Evolutionary conservation across 2,329 filamentous ascomycete genomes (phyloP), one percentile per base, ranked within the genome.

Genomic region (Sordariomycetes sp.): DNA sequence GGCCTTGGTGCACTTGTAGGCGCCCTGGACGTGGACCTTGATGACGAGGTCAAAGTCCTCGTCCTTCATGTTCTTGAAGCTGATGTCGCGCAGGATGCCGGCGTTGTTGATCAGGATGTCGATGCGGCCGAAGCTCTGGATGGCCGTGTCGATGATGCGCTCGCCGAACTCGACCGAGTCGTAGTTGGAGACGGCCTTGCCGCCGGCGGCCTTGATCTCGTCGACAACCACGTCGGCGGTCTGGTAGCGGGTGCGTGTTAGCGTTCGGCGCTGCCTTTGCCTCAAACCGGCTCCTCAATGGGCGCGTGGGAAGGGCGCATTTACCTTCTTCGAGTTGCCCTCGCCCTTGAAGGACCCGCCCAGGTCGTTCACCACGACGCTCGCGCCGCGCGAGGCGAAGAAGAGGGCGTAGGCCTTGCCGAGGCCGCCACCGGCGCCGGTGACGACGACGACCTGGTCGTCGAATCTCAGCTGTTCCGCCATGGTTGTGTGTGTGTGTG

Each of bases 41-140:
- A 93, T 89, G 71, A 97, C 89, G 65, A 97, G 77, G 71, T 99
- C 93, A 94, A 94, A 99, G 73, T 99, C 94, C 70, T 88, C 76
- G 72, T 99, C 94, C 73, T 88, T 94, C 83, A 97, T 95, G 77
- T 97, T 97, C 83, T 96, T 96, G 79, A 99, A 97, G 81, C 89
- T 93, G 70, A 97, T 74, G 76, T 97, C 92, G 61, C 93, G 88
- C 61, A 96, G 81, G 69, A 97, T 97, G 69, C 94, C 93, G 61
- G 94, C 94, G 71, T 97, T 99, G 82, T 99, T 99, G 76, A 99
- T 87, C 67, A 99, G 86, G 63, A 99, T 79, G 72, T 99, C 93
- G 74, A 99, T 83, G 67, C 93, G 89, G 65, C 93, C 89, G 69
- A 86, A 94, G 59, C 78, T 79, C 72, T 89, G 78, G 70, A 94